Evolutionary conservation across 2,329 filamentous ascomycete species (phyloP), one percentile per base, ranked within the genome.

Genomic region (Trichothecium roseum): DNA sequence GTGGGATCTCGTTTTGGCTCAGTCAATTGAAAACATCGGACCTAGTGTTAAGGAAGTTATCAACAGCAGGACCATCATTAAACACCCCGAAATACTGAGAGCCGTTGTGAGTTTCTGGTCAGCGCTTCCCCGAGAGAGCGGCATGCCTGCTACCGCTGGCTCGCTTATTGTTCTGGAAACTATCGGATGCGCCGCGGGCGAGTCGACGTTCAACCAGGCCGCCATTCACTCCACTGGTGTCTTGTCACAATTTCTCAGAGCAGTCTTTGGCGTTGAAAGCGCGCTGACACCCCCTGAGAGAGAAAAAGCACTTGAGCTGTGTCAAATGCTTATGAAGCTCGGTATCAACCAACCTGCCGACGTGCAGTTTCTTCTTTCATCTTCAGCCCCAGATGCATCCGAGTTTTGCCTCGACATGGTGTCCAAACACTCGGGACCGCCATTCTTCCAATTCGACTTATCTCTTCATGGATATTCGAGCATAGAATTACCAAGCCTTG

Each of bases 361-460:
- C 62, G 84, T 85, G 13, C 80, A 88, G 49, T 78, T 81, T 41
- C 68, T 98, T 20, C 55, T 80, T 27, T 64, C 68, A 10, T 66
- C 63, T 18, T 57, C 69, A 8, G 68, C 71, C 2, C 46, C 67
- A 6, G 60, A 63, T 32, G 68, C 73, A 1, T 70, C 84, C 10
- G 73, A 81, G 34, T 91, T 94, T 50, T 74, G 69, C 42, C 64
- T 94, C 15, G 71, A 78, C 35, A 81, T 84, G 53, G 74, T 93
- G 44, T 77, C 78, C 42, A 69, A 69, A 33, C 86, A 89, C 40
- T 78, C 81, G 44, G 74, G 78, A 12, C 86, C 91, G 5, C 76
- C 88, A 0, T 88, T 84, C 54, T 82, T 98, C 45, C 87, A 96
- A 47, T 96, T 98, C 57, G 91, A 98, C 54, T 68, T 98, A 16